A percentile compares a stretch with the other conserved stretches of the same genome.
Conservation (phyloP, 139 green algal genomes). For the Pseudopediastrum boryanum region DNA sequence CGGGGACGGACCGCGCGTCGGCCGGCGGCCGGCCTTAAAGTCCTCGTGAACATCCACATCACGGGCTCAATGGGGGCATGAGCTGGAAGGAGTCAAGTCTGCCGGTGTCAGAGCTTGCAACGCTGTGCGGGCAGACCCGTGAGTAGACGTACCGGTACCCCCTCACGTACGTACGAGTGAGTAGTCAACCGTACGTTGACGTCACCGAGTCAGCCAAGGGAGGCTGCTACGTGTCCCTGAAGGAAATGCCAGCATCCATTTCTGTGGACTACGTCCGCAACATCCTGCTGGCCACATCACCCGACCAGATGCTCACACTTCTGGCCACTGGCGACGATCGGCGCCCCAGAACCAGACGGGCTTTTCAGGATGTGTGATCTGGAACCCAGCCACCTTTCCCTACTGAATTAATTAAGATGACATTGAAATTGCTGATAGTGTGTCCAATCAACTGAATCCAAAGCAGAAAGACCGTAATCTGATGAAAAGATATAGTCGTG, state of each 20-base stretch:
- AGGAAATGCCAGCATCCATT: background rate
- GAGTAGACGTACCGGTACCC: background rate
- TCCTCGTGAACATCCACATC: constrained; percentile 21
- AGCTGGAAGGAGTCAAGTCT: background rate
- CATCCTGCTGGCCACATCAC: constrained; percentile 5
- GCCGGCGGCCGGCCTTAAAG: too few species aligned
- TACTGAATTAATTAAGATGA: too few species aligned
- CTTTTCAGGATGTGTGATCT: background rate
- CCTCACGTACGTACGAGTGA: too few species aligned
- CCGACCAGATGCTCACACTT: background rate
- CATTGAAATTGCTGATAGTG: too few species aligned
- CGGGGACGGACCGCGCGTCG: background rate
- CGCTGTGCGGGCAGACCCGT: too few species aligned
- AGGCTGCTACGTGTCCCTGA: constrained; percentile 16
- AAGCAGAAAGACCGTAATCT: too few species aligned
- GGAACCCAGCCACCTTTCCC: constrained; percentile 2
- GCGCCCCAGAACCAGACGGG: constrained; percentile 15
- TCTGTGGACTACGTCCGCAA: constrained; percentile 1
- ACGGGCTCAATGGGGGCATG: constrained; percentile 6
- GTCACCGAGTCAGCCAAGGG: constrained; percentile 6
- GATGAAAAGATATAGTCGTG: too few species aligned
- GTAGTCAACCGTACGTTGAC: background rate
- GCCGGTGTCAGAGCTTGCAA: background rate
- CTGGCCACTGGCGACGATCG: background rate
- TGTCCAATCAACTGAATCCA: too few species aligned